phyloP scores from a whole-genome alignment of 495 filamentous ascomycete genomes.

The Apiosordaria backusii region DNA sequence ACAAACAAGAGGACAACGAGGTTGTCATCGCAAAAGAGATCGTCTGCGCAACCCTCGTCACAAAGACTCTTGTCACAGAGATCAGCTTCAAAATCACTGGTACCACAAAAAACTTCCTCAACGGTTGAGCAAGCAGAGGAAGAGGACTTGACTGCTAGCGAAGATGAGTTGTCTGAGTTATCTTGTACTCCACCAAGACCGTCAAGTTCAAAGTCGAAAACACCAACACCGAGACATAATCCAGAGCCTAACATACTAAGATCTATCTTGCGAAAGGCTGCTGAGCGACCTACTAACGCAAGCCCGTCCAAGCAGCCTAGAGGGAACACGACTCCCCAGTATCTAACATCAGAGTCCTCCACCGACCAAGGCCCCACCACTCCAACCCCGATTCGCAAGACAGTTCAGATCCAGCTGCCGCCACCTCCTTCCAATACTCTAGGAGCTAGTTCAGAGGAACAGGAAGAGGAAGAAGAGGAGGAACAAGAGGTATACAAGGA shows the following conservation, averaged over 20 bases:
- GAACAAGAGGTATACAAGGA: constrained; percentile 27
- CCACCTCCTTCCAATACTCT: background rate
- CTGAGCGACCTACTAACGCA: background rate
- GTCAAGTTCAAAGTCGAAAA: constrained; percentile 6
- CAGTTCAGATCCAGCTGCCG: constrained; percentile 23
- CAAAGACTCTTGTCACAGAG: background rate
- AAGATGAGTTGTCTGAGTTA: constrained; percentile 7
- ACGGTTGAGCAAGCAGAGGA: constrained; percentile 5
- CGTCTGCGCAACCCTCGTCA: background rate
- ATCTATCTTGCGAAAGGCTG: background rate
- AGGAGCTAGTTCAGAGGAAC: background rate
- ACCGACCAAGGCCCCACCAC: constrained; percentile 9
- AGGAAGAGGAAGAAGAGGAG: constrained; percentile 16
- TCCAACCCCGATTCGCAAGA: constrained; percentile 19
- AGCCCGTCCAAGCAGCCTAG: background rate
- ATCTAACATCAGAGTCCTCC: constrained; percentile 7
- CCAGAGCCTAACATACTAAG: background rate
- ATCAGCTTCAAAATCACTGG: background rate
- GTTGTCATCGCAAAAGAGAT: constrained; percentile 1
- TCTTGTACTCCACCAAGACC: constrained; percentile 8
- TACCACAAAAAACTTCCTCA: background rate
- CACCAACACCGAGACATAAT: background rate
- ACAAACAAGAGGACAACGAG: background rate
- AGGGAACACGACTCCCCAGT: constrained; percentile 8
- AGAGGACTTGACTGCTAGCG: constrained; percentile 6